Evolutionary conservation across 495 filamentous ascomycete species (phyloP).

Genomic region (Penicillium samsonianum): DNA sequence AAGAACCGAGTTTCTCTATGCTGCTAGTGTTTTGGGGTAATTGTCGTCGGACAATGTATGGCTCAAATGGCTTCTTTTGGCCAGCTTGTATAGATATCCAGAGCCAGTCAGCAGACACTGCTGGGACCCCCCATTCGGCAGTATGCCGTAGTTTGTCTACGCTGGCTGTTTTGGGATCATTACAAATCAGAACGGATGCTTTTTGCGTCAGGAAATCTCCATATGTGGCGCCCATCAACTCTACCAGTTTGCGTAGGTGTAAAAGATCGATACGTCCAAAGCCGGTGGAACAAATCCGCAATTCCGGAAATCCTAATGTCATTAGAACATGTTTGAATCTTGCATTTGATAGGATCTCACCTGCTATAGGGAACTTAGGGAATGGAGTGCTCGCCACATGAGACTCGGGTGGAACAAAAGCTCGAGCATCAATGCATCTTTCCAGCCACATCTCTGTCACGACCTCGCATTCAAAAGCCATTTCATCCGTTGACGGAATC

Average conservation of each 20-base stretch:
- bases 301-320: conserved; percentile 55
- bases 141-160: conserved; percentile 79
- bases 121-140: conserved; percentile 68
- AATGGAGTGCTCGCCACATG: conserved; percentile 78
- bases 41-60: conserved; percentile 42
- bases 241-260: conserved; percentile 74
- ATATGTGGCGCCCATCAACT: conserved; percentile 71
- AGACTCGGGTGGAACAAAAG: conserved; percentile 65
- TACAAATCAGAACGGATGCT: conserved; percentile 70
- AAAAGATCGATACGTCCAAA: conserved; percentile 84
- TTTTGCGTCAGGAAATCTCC: conserved; percentile 69
- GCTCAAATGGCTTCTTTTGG: conserved; percentile 53
- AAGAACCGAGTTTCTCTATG: conserved; percentile 25
- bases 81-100: conserved; percentile 71
- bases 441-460: conserved; percentile 96
- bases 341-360: conserved; percentile 35
- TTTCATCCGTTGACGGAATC: conserved; percentile 43
- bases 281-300: conserved; percentile 76
- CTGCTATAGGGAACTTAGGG: conserved; percentile 62
- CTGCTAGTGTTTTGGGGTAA: conserved; percentile 28
- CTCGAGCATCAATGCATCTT: conserved; percentile 74
- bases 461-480: conserved; percentile 48
- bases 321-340: conserved; percentile 20
- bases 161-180: conserved; percentile 54
- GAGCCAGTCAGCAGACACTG: conserved; percentile 79